A percentile compares a stretch with the other conserved stretches of the same genome.
These are phyloP conservation scores for Leucaena leucocephala DNA, from an alignment of 306 rosid species.

Conservation along the genomic window DNA sequence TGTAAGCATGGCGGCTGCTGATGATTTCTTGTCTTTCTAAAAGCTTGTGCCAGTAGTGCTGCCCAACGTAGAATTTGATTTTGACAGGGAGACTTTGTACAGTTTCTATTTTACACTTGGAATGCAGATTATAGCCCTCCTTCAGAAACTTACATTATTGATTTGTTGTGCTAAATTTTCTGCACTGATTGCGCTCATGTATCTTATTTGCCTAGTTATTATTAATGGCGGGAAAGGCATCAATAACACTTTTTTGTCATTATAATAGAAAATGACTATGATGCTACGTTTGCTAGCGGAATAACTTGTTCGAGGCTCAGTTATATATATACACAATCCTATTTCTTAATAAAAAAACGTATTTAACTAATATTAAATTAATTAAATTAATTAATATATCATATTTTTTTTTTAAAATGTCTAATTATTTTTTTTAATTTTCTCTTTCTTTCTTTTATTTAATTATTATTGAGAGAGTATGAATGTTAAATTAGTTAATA, in stretches of 20 bases:
- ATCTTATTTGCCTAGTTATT: background rate
- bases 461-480: too few relatives aligned
- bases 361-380: too few relatives aligned
- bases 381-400: too few relatives aligned
- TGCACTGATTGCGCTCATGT: background rate
- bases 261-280: background rate
- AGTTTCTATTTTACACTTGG: slow-evolving; percentile 29
- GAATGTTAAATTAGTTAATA: too few relatives aligned
- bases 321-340: too few relatives aligned
- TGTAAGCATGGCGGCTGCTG: slow-evolving; percentile 45
- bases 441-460: too few relatives aligned
- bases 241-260: background rate
- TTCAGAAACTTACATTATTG: background rate
- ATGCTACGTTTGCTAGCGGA: background rate
- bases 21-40: slow-evolving; percentile 55
- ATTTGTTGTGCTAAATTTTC: background rate
- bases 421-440: too few relatives aligned
- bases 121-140: slow-evolving; percentile 5
- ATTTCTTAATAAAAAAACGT: too few relatives aligned
- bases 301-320: background rate
- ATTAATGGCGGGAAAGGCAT: background rate
- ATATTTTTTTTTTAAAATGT: too few relatives aligned
- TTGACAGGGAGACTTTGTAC: slow-evolving; percentile 33
- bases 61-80: background rate
- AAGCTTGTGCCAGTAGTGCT: background rate